Percentiles rank a stretch among this genome's conserved stretches.
These are phyloP conservation scores for Macadamia integrifolia DNA, from an alignment of 164 flowering plant genomes.

Conservation along the genomic window DNA sequence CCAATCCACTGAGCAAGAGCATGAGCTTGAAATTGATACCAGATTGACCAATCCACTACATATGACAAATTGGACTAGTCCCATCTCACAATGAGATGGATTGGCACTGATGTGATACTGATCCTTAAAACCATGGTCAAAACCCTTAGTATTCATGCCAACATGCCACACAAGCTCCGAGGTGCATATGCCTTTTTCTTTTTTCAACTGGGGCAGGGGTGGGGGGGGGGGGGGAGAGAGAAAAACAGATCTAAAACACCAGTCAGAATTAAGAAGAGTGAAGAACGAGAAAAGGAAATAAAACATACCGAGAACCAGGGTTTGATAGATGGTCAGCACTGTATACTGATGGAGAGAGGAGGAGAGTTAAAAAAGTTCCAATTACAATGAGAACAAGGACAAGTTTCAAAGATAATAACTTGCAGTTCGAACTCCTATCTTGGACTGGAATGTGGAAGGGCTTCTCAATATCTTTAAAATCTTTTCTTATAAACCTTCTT, in stretches of 20 bases:
- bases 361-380: conserved; percentile 49
- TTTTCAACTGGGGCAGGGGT: neutral
- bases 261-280: neutral
- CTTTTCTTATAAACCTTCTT: conserved; percentile 39
- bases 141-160: neutral
- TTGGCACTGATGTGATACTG: too few species aligned
- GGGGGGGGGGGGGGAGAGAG: too few species aligned
- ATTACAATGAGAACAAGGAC: conserved; percentile 42
- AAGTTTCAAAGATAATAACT: conserved; percentile 39
- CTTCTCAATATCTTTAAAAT: conserved; percentile 46
- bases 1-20: neutral
- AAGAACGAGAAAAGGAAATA: neutral
- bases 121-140: too few species aligned
- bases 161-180: neutral
- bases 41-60: too few species aligned
- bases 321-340: conserved; percentile 31
- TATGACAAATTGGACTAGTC: too few species aligned
- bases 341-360: conserved; percentile 47
- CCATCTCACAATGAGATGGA: too few species aligned
- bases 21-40: too few species aligned
- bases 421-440: conserved; percentile 50
- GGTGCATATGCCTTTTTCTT: neutral
- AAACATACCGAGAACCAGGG: conserved; percentile 42
- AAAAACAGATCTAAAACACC: neutral
- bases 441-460: conserved; percentile 28